phyloP scores from a whole-genome alignment of 1,284 basidiomycete species.

The Leccinum subrobustum region DNA sequence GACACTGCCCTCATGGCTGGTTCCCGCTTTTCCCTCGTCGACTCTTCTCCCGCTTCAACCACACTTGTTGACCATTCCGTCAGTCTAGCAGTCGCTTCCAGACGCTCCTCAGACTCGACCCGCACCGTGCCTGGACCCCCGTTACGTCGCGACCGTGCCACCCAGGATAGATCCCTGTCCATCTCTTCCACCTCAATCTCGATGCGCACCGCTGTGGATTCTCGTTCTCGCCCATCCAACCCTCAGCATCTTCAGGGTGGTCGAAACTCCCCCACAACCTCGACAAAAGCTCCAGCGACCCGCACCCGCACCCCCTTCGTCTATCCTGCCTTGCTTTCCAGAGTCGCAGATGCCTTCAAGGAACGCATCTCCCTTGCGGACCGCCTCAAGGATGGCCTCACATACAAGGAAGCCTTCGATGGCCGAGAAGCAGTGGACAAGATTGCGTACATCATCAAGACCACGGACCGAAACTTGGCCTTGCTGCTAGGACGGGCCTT shows the following conservation, averaged over 20 bases:
- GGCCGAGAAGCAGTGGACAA: slow-evolving; percentile 96
- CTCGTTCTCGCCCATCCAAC: slow-evolving; percentile 41
- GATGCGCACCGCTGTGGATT: slow-evolving; percentile 35
- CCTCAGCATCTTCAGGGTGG: slow-evolving; percentile 35
- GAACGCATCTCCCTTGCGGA: slow-evolving; percentile 78
- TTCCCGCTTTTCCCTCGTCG: slow-evolving; percentile 40
- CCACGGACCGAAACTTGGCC: slow-evolving; percentile 95
- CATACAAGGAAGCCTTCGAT: slow-evolving; percentile 96
- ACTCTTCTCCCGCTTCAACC: slow-evolving; percentile 55
- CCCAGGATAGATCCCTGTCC: slow-evolving; percentile 71
- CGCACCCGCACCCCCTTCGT: slow-evolving; percentile 66
- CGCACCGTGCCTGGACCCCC: slow-evolving; percentile 45
- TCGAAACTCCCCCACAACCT: slow-evolving; percentile 51
- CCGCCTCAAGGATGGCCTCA: slow-evolving; percentile 90
- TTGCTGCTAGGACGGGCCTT: slow-evolving; percentile 91
- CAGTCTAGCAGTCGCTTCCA: slow-evolving; percentile 27
- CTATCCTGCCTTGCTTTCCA: slow-evolving; percentile 93
- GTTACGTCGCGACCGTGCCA: slow-evolving; percentile 53
- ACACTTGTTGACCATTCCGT: slow-evolving; percentile 46
- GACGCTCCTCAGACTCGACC: slow-evolving; percentile 57
- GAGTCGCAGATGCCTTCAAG: slow-evolving; percentile 92
- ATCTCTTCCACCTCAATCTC: slow-evolving; percentile 62
- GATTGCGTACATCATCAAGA: slow-evolving; percentile 97
- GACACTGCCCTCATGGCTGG: slow-evolving; percentile 41
- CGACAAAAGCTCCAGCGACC: slow-evolving; percentile 36